Conservation (phyloP, 306 rosid genomes). For the Quercus cerris region DNA sequence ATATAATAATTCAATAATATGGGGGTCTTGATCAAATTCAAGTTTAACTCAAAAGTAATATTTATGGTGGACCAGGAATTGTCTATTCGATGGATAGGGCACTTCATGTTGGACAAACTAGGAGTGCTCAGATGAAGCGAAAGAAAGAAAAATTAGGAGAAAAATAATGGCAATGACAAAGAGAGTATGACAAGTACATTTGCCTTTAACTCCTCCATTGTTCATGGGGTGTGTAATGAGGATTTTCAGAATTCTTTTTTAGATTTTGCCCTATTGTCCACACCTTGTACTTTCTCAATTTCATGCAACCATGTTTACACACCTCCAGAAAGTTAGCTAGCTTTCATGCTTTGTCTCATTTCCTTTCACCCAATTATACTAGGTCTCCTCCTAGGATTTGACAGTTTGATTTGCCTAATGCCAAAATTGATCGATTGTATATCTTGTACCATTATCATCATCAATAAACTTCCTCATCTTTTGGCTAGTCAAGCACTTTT, state of each 20-base stretch:
- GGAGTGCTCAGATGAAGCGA: background rate
- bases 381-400: conserved; percentile 13
- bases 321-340: conserved; percentile 5
- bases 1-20: conserved; percentile 35
- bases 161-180: conserved; percentile 2
- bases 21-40: too few species aligned
- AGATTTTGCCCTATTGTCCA: conserved; percentile 7
- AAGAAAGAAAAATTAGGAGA: background rate
- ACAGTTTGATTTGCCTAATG: conserved; percentile 29
- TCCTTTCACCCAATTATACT: conserved; percentile 14
- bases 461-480: background rate
- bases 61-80: too few species aligned
- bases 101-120: background rate
- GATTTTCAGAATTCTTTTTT: conserved; percentile 3
- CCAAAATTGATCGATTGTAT: conserved; percentile 2
- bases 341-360: conserved; percentile 18
- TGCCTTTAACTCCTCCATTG: conserved; percentile 11
- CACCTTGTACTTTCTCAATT: conserved; percentile 16
- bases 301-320: conserved; percentile 19
- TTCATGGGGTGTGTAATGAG: conserved; percentile 1
- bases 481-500: background rate
- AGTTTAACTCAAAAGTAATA: too few species aligned
- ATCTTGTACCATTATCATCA: background rate
- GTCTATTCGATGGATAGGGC: background rate
- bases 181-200: conserved; percentile 15